Percentiles rank a stretch among this genome's conserved stretches.
These are phyloP conservation scores for Psilocybe subaeruginosa DNA, from an alignment of 768 basidiomycete genomes.

Conservation along the genomic window DNA sequence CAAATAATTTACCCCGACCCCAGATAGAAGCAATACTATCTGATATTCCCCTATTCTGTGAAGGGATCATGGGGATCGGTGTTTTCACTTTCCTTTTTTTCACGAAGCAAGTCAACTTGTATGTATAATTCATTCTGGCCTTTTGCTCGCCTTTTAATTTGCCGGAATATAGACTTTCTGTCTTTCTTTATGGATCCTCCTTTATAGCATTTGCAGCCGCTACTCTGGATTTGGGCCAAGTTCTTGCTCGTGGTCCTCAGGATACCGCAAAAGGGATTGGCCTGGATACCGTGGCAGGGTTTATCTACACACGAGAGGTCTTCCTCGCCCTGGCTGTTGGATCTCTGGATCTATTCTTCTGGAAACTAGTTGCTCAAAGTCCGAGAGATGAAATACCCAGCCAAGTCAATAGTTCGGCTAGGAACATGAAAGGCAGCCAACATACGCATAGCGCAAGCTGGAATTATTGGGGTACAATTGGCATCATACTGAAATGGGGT, in stretches of 20 bases:
- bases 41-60: slow-evolving; percentile 69
- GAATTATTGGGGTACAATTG: slow-evolving; percentile 64
- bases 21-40: slow-evolving; percentile 61
- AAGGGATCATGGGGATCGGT: slow-evolving; percentile 67
- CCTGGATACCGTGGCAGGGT: slow-evolving; percentile 33
- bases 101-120: slow-evolving; percentile 56
- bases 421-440: slow-evolving; percentile 14
- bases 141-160: not conserved
- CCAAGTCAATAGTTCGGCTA: not conserved
- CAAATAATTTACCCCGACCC: not conserved
- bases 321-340: slow-evolving; percentile 59
- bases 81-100: slow-evolving; percentile 58
- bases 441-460: slow-evolving; percentile 61
- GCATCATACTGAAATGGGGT: slow-evolving; percentile 53
- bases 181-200: slow-evolving; percentile 59
- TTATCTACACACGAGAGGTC: slow-evolving; percentile 60
- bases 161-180: slow-evolving; percentile 35
- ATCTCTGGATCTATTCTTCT: slow-evolving; percentile 67
- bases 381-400: slow-evolving; percentile 43
- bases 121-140: slow-evolving; percentile 4
- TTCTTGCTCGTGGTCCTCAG: slow-evolving; percentile 43
- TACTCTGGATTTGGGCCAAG: slow-evolving; percentile 62
- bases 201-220: slow-evolving; percentile 65
- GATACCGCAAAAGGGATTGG: slow-evolving; percentile 24
- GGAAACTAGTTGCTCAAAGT: slow-evolving; percentile 63